These are phyloP conservation scores for Amaranthus palmeri DNA, from an alignment of 148 eudicot genomes.

Conservation along the genomic window DNA sequence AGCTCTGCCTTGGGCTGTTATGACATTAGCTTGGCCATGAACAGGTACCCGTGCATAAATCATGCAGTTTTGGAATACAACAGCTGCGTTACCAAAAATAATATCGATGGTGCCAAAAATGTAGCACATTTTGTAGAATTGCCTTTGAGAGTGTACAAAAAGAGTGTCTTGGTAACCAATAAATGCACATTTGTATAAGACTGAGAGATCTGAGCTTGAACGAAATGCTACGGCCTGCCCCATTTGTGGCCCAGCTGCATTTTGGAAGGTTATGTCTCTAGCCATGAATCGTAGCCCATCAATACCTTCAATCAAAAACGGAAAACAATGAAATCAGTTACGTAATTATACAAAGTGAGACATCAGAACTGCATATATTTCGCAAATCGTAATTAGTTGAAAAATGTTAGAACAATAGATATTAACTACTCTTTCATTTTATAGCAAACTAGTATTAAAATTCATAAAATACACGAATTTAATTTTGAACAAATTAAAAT, in stretches of 20 bases:
- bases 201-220: constrained; percentile 60
- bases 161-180: constrained; percentile 80
- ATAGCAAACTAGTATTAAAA: no score
- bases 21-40: constrained; percentile 37
- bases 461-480: no score
- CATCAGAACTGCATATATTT: not conserved
- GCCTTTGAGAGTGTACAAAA: constrained; percentile 65
- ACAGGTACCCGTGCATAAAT: constrained; percentile 44
- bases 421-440: no score
- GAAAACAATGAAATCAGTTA: not conserved
- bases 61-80: constrained; percentile 52
- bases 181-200: constrained; percentile 56
- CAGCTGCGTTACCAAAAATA: constrained; percentile 71
- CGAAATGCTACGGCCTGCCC: constrained; percentile 73
- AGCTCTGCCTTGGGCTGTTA: constrained; percentile 57
- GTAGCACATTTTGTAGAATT: constrained; percentile 58
- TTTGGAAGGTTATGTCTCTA: constrained; percentile 65
- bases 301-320: constrained; percentile 32
- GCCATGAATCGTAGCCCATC: constrained; percentile 74
- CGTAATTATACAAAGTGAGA: not conserved
- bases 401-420: no score
- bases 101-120: constrained; percentile 64
- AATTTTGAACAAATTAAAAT: no score
- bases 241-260: constrained; percentile 51
- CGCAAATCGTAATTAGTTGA: not conserved